Conservation (phyloP, 208 protist species). For the Crithidia sp. region DNA sequence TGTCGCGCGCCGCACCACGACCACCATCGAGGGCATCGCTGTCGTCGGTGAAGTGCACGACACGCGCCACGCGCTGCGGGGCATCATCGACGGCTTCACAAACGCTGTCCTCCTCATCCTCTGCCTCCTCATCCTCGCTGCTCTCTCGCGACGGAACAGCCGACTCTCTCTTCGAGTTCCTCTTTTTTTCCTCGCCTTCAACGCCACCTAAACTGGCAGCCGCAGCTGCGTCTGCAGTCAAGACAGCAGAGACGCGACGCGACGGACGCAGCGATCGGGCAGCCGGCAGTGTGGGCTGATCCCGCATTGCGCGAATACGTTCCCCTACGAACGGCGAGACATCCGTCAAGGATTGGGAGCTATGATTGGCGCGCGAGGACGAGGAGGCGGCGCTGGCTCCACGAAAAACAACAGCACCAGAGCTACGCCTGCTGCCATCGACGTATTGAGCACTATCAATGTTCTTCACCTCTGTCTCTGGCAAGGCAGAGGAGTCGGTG, state of each 20-base stretch:
- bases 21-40: conserved; percentile 23
- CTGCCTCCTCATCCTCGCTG: conserved; percentile 1
- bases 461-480: neutral
- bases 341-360: neutral
- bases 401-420: neutral
- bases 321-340: conserved; percentile 12
- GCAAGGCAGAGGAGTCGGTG: neutral
- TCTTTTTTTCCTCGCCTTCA: no score
- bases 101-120: conserved; percentile 2
- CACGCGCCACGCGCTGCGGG: neutral
- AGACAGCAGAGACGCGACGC: neutral
- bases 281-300: conserved; percentile 2
- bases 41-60: conserved; percentile 23
- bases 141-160: neutral
- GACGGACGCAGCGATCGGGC: neutral
- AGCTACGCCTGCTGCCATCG: neutral
- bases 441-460: no score
- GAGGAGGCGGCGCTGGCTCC: neutral
- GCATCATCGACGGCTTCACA: conserved; percentile 3
- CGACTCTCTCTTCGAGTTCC: neutral
- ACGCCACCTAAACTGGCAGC: neutral
- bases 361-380: neutral
- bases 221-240: neutral
- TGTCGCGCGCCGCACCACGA: conserved; percentile 13
- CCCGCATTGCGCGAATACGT: conserved; percentile 12